Evolutionary conservation across 768 basidiomycete species (phyloP).

Genomic region (Boletus sensibilis): DNA sequence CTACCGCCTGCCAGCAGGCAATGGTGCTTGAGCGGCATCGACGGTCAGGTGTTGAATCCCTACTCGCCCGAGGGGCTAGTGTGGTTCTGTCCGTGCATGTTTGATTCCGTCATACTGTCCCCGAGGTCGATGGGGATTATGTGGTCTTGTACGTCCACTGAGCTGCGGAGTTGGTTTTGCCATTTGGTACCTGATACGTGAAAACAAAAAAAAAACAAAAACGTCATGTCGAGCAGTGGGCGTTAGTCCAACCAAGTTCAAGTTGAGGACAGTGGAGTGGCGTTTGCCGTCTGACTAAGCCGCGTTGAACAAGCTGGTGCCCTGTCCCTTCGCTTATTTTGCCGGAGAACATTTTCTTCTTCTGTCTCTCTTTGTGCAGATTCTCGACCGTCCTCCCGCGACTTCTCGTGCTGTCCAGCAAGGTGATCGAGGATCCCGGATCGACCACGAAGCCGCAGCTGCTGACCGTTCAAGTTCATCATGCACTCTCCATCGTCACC

Average conservation of each 20-base stretch:
- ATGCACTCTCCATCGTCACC: conserved; percentile 29
- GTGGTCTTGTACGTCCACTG: background rate
- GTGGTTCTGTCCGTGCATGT: background rate
- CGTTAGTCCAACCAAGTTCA: too few relatives aligned
- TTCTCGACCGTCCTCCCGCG: conserved; percentile 12
- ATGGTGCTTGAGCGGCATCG: too few relatives aligned
- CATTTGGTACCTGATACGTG: background rate
- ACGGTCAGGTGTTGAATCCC: too few relatives aligned
- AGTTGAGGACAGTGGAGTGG: conserved; percentile 12
- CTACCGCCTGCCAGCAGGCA: too few relatives aligned
- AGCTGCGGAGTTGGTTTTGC: background rate
- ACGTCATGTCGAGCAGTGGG: too few relatives aligned
- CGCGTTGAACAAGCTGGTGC: background rate
- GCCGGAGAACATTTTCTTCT: conserved; percentile 22
- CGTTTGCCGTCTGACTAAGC: conserved; percentile 34
- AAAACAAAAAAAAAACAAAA: background rate
- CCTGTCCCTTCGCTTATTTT: conserved; percentile 13
- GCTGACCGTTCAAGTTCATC: background rate
- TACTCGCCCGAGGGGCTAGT: background rate
- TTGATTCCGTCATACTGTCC: background rate
- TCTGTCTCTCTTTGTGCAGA: conserved; percentile 3
- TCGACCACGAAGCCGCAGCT: conserved; percentile 21
- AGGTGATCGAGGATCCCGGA: conserved; percentile 25
- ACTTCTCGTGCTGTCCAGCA: background rate
- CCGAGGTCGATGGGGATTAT: background rate